Conservation (phyloP, 768 basidiomycete genomes). For the Lactarius akahatsu region DNA sequence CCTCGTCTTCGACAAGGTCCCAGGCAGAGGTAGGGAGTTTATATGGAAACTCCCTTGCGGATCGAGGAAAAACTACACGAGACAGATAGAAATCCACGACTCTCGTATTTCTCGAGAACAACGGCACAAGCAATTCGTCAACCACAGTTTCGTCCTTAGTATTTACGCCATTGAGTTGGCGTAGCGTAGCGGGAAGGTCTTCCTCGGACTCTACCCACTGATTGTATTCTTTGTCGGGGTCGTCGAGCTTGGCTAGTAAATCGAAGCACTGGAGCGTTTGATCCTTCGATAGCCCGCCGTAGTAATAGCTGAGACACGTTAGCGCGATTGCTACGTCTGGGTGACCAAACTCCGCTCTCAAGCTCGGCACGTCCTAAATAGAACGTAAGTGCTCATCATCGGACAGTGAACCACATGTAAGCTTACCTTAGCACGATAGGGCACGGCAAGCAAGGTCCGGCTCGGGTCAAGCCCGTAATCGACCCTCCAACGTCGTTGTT, state of each 20-base stretch:
- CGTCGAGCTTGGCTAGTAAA: slow-evolving; percentile 41
- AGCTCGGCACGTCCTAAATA: slow-evolving; percentile 44
- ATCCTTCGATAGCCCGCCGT: slow-evolving; percentile 42
- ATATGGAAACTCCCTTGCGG: slow-evolving; percentile 47
- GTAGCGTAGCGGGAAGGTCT: slow-evolving; percentile 36
- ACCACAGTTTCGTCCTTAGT: slow-evolving; percentile 40
- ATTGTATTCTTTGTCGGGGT: slow-evolving; percentile 44
- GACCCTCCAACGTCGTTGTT: slow-evolving; percentile 48
- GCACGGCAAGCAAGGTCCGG: slow-evolving; percentile 50
- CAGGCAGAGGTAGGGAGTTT: slow-evolving; percentile 52
- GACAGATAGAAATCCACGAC: slow-evolving; percentile 50
- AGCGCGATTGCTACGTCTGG: slow-evolving; percentile 48
- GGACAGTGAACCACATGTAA: neutral
- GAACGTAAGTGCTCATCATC: neutral
- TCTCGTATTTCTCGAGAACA: slow-evolving; percentile 40
- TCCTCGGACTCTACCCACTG: slow-evolving; percentile 37
- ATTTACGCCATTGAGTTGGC: slow-evolving; percentile 44
- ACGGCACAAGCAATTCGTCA: slow-evolving; percentile 34
- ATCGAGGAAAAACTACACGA: slow-evolving; percentile 49
- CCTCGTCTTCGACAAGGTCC: slow-evolving; percentile 49
- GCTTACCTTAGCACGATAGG: slow-evolving; percentile 46
- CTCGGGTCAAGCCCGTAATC: slow-evolving; percentile 48
- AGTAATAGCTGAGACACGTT: slow-evolving; percentile 52
- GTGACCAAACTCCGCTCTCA: slow-evolving; percentile 51
- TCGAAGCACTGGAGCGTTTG: slow-evolving; percentile 43